These are phyloP conservation scores for Pascua sp. DNA, from an alignment of 1,284 basidiomycete genomes.

Conservation along the genomic window DNA sequence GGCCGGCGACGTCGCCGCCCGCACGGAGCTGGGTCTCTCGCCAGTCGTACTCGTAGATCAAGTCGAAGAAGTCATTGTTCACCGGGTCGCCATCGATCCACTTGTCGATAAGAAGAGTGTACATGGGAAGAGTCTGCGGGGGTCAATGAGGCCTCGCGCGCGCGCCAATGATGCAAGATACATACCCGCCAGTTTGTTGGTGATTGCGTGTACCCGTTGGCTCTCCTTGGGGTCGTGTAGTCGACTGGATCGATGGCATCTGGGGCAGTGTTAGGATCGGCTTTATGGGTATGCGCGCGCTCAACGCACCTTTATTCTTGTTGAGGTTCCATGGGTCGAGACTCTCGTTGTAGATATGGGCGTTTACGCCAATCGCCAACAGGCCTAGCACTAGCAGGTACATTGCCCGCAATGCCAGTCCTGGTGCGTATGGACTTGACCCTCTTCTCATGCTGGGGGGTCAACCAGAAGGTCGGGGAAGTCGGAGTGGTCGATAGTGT, in stretches of 20 bases:
- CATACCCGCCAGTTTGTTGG: slow-evolving; percentile 76
- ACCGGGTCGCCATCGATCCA: slow-evolving; percentile 84
- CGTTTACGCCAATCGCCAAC: slow-evolving; percentile 12
- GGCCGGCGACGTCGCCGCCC: slow-evolving; percentile 78
- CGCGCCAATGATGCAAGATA: slow-evolving; percentile 32
- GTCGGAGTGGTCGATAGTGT: not conserved
- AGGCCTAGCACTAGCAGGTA: slow-evolving; percentile 5
- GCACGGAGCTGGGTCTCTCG: slow-evolving; percentile 80
- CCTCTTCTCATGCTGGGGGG: slow-evolving; percentile 8
- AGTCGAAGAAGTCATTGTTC: slow-evolving; percentile 82
- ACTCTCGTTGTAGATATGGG: slow-evolving; percentile 62
- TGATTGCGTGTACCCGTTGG: slow-evolving; percentile 63
- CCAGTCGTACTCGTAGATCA: slow-evolving; percentile 76
- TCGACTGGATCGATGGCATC: slow-evolving; percentile 63
- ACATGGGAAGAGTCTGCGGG: slow-evolving; percentile 62
- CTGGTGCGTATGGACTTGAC: slow-evolving; percentile 3
- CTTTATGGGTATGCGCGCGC: too few species aligned
- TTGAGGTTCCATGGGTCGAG: slow-evolving; percentile 80
- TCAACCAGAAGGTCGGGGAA: not conserved
- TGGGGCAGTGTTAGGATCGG: slow-evolving; percentile 26
- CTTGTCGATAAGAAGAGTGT: slow-evolving; percentile 84
- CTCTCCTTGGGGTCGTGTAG: slow-evolving; percentile 56
- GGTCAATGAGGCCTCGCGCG: not conserved
- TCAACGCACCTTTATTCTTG: slow-evolving; percentile 59
- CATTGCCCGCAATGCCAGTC: not conserved